Evolutionary conservation across 768 basidiomycete species (phyloP).

Genomic region (Tricholoma furcatifolium): DNA sequence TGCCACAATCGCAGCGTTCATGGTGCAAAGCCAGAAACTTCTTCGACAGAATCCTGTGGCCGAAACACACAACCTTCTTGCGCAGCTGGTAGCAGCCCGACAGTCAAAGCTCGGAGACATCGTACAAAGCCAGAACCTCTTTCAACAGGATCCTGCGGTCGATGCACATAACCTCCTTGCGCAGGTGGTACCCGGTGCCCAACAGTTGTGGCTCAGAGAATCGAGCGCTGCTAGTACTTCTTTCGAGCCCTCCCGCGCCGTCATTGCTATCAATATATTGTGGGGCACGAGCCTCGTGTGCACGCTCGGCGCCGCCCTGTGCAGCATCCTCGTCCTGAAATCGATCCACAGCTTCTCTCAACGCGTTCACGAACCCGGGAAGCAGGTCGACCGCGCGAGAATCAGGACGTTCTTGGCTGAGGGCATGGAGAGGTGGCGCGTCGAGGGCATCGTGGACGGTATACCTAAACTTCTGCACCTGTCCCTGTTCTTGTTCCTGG

Average conservation of each 20-base stretch:
- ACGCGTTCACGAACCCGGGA: background rate
- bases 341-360: background rate
- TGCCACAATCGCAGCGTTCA: slow-evolving; percentile 35
- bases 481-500: slow-evolving; percentile 6
- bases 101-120: background rate
- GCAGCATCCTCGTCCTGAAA: slow-evolving; percentile 20
- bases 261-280: slow-evolving; percentile 25
- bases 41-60: slow-evolving; percentile 28
- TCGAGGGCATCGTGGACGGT: background rate
- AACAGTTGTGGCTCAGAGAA: too few relatives aligned
- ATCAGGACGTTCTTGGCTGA: background rate
- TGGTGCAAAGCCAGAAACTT: slow-evolving; percentile 31
- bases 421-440: background rate
- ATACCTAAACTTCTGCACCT: background rate
- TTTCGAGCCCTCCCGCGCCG: slow-evolving; percentile 16
- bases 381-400: background rate
- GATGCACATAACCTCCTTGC: too few relatives aligned
- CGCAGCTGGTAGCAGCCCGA: slow-evolving; percentile 11
- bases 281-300: slow-evolving; percentile 28
- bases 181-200: too few relatives aligned
- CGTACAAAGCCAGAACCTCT: too few relatives aligned
- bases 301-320: slow-evolving; percentile 23
- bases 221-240: slow-evolving; percentile 3
- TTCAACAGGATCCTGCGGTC: too few relatives aligned
- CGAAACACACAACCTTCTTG: slow-evolving; percentile 24